phyloP scores from a whole-genome alignment of 495 filamentous ascomycete species.

The Apodospora peruviana region DNA sequence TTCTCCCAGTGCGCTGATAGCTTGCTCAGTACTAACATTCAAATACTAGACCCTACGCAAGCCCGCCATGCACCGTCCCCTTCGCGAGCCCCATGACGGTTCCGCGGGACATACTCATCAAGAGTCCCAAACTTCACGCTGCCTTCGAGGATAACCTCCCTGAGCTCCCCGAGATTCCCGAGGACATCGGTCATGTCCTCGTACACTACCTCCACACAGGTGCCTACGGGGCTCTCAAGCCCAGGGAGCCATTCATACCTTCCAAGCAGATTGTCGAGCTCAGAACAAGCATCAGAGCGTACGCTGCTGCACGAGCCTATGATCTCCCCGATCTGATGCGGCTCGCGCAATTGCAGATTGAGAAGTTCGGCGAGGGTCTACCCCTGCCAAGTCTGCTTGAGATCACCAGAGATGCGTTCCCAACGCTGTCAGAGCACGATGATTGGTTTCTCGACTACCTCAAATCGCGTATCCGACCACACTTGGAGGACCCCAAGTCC shows the following conservation, averaged over 20 bases:
- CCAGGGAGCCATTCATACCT: conserved; percentile 14
- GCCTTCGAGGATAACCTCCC: conserved; percentile 23
- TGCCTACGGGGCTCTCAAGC: conserved; percentile 27
- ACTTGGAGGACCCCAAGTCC: conserved; percentile 23
- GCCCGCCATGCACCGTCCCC: conserved; percentile 24
- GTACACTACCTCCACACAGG: conserved; percentile 30
- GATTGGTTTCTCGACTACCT: conserved; percentile 29
- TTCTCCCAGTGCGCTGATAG: background rate
- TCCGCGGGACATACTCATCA: conserved; percentile 24
- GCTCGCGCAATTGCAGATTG: conserved; percentile 23
- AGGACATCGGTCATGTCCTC: conserved; percentile 30
- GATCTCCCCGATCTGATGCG: conserved; percentile 29
- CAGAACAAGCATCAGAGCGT: conserved; percentile 26
- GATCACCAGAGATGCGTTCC: conserved; percentile 25
- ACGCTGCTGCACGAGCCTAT: conserved; percentile 22
- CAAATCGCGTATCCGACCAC: conserved; percentile 23
- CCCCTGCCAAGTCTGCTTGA: conserved; percentile 24
- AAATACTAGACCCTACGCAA: conserved; percentile 22
- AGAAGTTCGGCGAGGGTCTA: conserved; percentile 22
- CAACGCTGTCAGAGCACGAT: conserved; percentile 23
- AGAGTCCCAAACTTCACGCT: conserved; percentile 26
- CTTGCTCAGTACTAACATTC: background rate
- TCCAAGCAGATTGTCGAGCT: conserved; percentile 25
- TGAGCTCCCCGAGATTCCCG: conserved; percentile 21
- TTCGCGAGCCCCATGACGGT: conserved; percentile 26